phyloP scores from a whole-genome alignment of 345 rosid genomes.

The Murraya koenigii region DNA sequence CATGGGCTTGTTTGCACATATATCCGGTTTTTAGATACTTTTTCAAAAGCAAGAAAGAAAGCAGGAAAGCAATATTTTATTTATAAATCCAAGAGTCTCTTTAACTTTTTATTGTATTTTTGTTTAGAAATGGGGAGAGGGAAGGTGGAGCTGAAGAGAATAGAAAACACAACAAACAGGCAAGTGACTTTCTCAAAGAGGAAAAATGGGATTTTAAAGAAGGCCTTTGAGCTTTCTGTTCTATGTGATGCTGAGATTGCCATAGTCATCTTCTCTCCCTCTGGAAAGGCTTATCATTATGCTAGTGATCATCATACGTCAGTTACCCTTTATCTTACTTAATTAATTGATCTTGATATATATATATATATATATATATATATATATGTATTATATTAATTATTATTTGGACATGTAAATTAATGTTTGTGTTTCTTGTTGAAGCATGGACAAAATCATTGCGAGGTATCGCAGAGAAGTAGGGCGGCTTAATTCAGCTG shows the following conservation, averaged over 20 bases:
- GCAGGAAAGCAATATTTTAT: no score
- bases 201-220: conserved; percentile 56
- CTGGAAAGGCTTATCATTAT: conserved; percentile 51
- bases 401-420: no score
- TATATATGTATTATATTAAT: no score
- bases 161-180: conserved; percentile 57
- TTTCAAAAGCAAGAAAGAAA: no score
- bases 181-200: conserved; percentile 73
- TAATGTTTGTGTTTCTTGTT: not conserved
- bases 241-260: conserved; percentile 69
- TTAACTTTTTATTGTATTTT: no score
- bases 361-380: no score
- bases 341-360: no score
- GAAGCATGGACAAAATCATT: conserved; percentile 48
- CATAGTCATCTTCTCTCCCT: conserved; percentile 48
- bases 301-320: conserved; percentile 31
- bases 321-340: no score
- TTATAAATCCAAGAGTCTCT: no score
- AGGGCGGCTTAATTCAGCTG: conserved; percentile 29
- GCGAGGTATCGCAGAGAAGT: conserved; percentile 41
- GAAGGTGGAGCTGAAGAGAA: conserved; percentile 58
- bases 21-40: no score
- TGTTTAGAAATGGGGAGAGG: conserved; percentile 54
- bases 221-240: conserved; percentile 64
- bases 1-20: no score